Percentiles rank a stretch among this genome's conserved stretches.
Evolutionary conservation across 148 eudicot genomes (phyloP).

Genomic region (Chenopodium album): DNA sequence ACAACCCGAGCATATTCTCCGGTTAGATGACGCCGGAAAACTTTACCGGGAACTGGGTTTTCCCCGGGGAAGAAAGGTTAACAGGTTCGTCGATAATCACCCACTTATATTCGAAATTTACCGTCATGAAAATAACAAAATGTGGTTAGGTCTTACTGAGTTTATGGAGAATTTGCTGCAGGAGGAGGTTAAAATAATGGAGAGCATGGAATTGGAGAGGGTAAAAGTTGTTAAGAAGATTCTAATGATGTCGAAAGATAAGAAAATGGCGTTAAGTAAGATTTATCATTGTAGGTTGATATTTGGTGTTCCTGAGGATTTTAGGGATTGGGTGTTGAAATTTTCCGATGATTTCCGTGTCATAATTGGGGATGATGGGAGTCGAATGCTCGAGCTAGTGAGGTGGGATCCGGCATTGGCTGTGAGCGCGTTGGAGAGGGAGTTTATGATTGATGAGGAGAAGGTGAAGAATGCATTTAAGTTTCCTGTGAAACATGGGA

Average conservation of each 20-base stretch:
- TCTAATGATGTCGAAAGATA: constrained; percentile 76
- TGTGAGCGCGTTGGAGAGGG: constrained; percentile 76
- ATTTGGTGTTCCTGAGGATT: constrained; percentile 88
- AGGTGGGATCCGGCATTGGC: constrained; percentile 80
- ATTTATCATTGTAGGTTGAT: constrained; percentile 65
- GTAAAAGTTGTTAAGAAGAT: constrained; percentile 69
- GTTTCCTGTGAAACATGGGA: constrained; percentile 73
- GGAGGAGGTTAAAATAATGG: constrained; percentile 43
- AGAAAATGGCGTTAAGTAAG: constrained; percentile 68
- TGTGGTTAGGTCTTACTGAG: constrained; percentile 85
- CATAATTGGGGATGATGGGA: constrained; percentile 56
- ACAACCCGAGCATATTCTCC: constrained; percentile 70
- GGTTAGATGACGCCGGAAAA: constrained; percentile 79
- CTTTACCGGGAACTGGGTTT: constrained; percentile 84
- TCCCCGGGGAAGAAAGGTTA: constrained; percentile 79
- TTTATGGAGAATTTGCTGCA: constrained; percentile 60
- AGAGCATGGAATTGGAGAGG: constrained; percentile 53
- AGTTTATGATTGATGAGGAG: constrained; percentile 79
- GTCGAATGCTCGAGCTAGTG: constrained; percentile 60
- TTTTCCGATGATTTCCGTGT: constrained; percentile 65
- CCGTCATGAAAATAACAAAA: constrained; percentile 63
- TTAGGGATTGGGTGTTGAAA: constrained; percentile 67
- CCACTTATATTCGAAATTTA: constrained; percentile 67
- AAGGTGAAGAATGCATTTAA: constrained; percentile 65
- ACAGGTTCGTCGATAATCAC: constrained; percentile 53